Evolutionary conservation across 2,329 filamentous ascomycete species (phyloP), one percentile per base, ranked within the genome.

Genomic region (Talaromyces atroroseus): DNA sequence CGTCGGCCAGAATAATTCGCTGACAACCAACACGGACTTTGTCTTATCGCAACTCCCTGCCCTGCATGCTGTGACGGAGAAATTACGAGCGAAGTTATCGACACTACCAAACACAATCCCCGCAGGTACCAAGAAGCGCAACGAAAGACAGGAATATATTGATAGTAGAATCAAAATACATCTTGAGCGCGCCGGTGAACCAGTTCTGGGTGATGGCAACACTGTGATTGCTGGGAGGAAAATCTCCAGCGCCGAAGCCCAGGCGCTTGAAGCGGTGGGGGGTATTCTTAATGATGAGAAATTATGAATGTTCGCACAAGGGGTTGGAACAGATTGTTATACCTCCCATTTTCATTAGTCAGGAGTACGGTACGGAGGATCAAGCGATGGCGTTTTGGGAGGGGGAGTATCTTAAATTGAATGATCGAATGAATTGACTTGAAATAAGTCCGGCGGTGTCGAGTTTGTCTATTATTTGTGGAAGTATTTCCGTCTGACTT

Each of bases 21-120:
- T 74, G 57, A 78, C 74, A 59, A 79, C 74, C 53, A 77, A 74
- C 56, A 78, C 80, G 14, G 79, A 76, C 26, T 96, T 96, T 70
- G 85, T 89, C 0, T 79, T 95, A 20, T 88, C 87, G 2, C 92
- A 97, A 68, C 78, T 96, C 20, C 89, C 90, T 26, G 84, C 90
- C 0, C 78, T 99, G 47, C 85, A 89, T 58, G 76, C 83, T 7
- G 78, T 95, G 7, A 76, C 96, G 49, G 78, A 83, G 10, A 80
- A 82, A 12, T 76, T 96, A 36, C 78, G 85, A 59, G 84, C 88
- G 0, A 84, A 86, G 58, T 74, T 95, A 26, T 71, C 72, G 5
- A 69, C 71, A 5, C 60, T 83, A 52, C 66, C 70, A 2, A 63
- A 61, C 21, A 63, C 68, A 1, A 66, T 71, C 3, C 64, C 68